Conservation (phyloP, 768 basidiomycete genomes). For the Lactifluus hygrophoroides region DNA sequence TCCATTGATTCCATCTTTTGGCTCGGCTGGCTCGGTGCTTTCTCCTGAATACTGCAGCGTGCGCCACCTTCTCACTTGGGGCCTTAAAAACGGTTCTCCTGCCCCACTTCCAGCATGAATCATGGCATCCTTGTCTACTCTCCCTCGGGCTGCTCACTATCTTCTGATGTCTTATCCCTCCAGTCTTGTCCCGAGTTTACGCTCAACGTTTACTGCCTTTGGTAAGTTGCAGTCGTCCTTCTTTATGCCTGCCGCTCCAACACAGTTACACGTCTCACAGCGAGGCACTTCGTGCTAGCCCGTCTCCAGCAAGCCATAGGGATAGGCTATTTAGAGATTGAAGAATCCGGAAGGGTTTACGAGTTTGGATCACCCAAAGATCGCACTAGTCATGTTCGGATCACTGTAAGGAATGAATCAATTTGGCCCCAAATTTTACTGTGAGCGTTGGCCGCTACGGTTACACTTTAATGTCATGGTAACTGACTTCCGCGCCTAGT, state of each 20-base stretch:
- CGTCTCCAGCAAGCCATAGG: conserved; percentile 23
- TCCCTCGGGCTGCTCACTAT: too few relatives aligned
- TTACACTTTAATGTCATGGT: not conserved
- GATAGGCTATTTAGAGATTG: conserved; percentile 25
- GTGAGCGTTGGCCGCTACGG: conserved; percentile 19
- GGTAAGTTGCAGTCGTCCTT: not conserved
- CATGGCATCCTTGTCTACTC: too few relatives aligned
- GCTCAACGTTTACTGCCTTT: not conserved
- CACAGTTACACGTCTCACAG: conserved; percentile 13
- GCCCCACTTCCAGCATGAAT: too few relatives aligned
- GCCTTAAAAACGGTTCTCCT: too few relatives aligned
- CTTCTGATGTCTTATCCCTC: not conserved
- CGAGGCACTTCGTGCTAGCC: conserved; percentile 24
- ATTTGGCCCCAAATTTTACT: conserved; percentile 31
- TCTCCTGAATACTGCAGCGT: too few relatives aligned
- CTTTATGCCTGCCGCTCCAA: not conserved
- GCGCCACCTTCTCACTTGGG: too few relatives aligned
- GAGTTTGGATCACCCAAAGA: conserved; percentile 22
- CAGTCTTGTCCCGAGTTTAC: not conserved
- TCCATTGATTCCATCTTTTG: too few relatives aligned
- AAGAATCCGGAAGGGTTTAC: conserved; percentile 23
- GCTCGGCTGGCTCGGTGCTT: too few relatives aligned
- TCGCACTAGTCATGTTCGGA: conserved; percentile 13
- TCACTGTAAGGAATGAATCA: conserved; percentile 26
- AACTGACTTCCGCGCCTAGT: conserved; percentile 11